Base-by-base conservation (phyloP, 1,284 basidiomycete species). In the Puccinia horiana region DNA sequence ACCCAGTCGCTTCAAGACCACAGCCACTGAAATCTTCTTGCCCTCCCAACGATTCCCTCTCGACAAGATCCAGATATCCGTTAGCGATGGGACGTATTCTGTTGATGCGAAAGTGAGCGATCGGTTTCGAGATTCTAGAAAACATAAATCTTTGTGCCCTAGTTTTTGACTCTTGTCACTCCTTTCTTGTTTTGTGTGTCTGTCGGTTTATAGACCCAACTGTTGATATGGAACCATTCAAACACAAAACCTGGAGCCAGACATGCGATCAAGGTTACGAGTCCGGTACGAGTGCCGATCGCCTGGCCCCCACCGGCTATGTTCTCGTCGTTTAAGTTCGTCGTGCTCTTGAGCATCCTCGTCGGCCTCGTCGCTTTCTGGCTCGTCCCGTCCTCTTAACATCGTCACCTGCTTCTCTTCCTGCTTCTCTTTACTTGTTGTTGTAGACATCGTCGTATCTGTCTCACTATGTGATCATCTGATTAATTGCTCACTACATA, bases 1-100 rank as follows among this genome's bases (percentile, higher is more conserved):
- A 16, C 23, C 49, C 16, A 54, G 44, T 1, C 35, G 35, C 23
- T 83, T 81, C 23, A 44, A 32, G 5, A 82, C 83, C 12, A 81
- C 83, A n/a, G 83, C 84, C 76, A 85, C 85, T 23, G 84, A 85
- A 75, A 80, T 86, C 16, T 86, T 84, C 75, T 79, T 86, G 20
- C 86, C 86, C 9, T 63, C 70, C 1, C 56, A 83, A 26, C 29
- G 84, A 42, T 86, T 84, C 54, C 54, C 69, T 20, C 29, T 14
- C 44, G 37, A 75, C 29, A 9, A 49, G 20, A 65, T 63, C 2
- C 29, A 74, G 23, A 54, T 81, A 23, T 14, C n/a, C 44, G 29
- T 81, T 49, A 81, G 79, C 61, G 79, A 81, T 65, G 79, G 79
- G 65, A 75, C n/a, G 29, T 81, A 63, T 49, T 35, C n/a, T 47